Conservation (phyloP, 768 basidiomycete species). For the Russula sp. region DNA sequence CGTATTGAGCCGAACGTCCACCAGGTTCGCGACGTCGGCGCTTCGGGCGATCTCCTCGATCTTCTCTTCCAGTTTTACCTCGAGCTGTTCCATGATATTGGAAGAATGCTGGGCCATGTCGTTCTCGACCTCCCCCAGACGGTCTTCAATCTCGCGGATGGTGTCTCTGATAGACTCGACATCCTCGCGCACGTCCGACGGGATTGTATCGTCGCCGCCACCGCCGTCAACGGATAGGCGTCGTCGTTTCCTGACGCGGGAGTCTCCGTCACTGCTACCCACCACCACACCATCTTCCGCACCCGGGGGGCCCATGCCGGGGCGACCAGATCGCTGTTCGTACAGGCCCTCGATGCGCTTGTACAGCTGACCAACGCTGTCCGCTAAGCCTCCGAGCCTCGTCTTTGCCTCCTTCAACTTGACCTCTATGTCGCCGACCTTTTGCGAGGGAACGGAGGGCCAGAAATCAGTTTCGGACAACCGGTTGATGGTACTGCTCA, state of each 20-base stretch:
- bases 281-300: neutral
- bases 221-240: neutral
- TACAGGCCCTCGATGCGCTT: slow-evolving; percentile 12
- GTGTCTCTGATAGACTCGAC: slow-evolving; percentile 16
- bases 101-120: slow-evolving; percentile 19
- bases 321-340: neutral
- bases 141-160: slow-evolving; percentile 18
- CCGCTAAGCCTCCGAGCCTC: slow-evolving; percentile 31
- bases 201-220: neutral
- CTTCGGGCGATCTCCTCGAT: slow-evolving; percentile 19
- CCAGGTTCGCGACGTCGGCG: neutral
- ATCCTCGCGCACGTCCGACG: slow-evolving; percentile 11
- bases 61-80: slow-evolving; percentile 20
- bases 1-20: neutral
- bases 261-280: neutral
- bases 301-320: neutral
- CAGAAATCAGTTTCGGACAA: slow-evolving; percentile 37
- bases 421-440: slow-evolving; percentile 23
- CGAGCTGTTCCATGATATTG: slow-evolving; percentile 17
- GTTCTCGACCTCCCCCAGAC: slow-evolving; percentile 19
- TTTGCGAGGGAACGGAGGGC: slow-evolving; percentile 33
- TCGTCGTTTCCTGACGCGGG: slow-evolving; percentile 13
- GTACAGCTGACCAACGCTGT: slow-evolving; percentile 21
- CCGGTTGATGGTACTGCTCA: slow-evolving; percentile 30
- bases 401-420: slow-evolving; percentile 29